Conservation (phyloP, 2,329 filamentous ascomycete species). For the Alternaria sp. region DNA sequence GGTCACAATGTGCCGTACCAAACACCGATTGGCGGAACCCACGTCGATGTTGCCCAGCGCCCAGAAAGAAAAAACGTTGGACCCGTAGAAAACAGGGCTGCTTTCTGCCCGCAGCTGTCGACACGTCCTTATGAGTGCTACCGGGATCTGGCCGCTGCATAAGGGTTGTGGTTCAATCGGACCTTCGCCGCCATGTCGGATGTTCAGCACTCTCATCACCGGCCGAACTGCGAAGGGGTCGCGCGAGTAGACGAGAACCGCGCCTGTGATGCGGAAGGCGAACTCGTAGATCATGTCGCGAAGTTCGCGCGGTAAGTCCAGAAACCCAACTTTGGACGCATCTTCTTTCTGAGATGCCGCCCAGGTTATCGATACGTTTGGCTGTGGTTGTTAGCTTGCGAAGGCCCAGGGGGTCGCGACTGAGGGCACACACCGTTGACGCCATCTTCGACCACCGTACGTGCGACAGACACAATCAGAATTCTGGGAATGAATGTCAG, state of each 20-base stretch:
- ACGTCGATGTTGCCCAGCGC: constrained; percentile 19
- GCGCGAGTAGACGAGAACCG: constrained; percentile 35
- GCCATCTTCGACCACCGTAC: background rate
- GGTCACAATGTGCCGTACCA: constrained; percentile 30
- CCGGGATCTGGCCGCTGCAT: constrained; percentile 17
- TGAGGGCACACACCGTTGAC: background rate
- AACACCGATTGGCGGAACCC: constrained; percentile 10
- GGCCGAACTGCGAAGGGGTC: constrained; percentile 19
- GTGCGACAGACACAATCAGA: background rate
- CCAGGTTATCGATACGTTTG: constrained; percentile 21
- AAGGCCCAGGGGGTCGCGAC: background rate
- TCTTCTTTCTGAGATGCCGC: constrained; percentile 25
- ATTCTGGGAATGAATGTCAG: no score
- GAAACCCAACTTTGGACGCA: constrained; percentile 22
- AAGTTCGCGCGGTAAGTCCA: constrained; percentile 43
- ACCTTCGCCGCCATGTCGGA: constrained; percentile 32
- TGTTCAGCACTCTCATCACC: constrained; percentile 26
- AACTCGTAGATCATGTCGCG: constrained; percentile 34
- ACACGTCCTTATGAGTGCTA: constrained; percentile 45
- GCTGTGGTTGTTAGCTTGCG: constrained; percentile 6
- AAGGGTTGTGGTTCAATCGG: constrained; percentile 31
- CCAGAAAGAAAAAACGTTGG: constrained; percentile 53
- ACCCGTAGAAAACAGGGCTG: constrained; percentile 54
- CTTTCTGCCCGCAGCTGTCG: constrained; percentile 52
- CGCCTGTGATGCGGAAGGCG: constrained; percentile 31